phyloP scores from a whole-genome alignment of 768 basidiomycete species.

The Pisolithus tinctorius region DNA sequence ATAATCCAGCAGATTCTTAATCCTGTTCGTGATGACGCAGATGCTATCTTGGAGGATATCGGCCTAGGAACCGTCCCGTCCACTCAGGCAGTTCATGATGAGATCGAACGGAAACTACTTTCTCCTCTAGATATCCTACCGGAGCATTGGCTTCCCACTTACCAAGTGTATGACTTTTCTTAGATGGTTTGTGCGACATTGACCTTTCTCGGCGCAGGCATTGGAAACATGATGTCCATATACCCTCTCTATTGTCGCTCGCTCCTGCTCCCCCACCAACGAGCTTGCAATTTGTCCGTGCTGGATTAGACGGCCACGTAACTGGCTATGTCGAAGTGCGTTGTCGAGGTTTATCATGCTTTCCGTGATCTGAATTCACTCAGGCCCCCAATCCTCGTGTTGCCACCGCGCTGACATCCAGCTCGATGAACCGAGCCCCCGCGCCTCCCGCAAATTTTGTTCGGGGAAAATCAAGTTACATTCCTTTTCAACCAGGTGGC shows the following conservation, averaged over 20 bases:
- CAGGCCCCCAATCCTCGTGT: constrained; percentile 51
- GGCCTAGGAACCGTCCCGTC: constrained; percentile 53
- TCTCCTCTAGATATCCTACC: constrained; percentile 62
- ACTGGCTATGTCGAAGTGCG: constrained; percentile 76
- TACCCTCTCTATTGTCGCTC: constrained; percentile 57
- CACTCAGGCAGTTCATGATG: constrained; percentile 49
- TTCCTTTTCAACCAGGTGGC: constrained; percentile 94
- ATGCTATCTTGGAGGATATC: constrained; percentile 44
- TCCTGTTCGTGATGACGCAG: constrained; percentile 35
- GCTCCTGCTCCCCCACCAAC: constrained; percentile 74
- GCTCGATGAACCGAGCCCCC: constrained; percentile 79
- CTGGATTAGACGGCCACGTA: constrained; percentile 74
- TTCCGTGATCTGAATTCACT: neutral
- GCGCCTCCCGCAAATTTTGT: constrained; percentile 78
- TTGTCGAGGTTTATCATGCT: constrained; percentile 5
- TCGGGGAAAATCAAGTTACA: constrained; percentile 85
- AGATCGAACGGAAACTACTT: constrained; percentile 72
- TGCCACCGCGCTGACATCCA: constrained; percentile 75
- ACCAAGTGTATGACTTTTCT: constrained; percentile 65
- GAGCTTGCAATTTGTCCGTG: constrained; percentile 61
- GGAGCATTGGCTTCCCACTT: constrained; percentile 65
- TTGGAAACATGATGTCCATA: constrained; percentile 58
- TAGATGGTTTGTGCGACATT: constrained; percentile 7
- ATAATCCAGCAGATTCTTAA: constrained; percentile 43
- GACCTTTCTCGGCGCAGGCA: constrained; percentile 39